A percentile compares a stretch with the other conserved stretches of the same genome.
These are phyloP conservation scores for Auriscalpium microsporum DNA, from an alignment of 768 basidiomycete genomes.

Conservation along the genomic window DNA sequence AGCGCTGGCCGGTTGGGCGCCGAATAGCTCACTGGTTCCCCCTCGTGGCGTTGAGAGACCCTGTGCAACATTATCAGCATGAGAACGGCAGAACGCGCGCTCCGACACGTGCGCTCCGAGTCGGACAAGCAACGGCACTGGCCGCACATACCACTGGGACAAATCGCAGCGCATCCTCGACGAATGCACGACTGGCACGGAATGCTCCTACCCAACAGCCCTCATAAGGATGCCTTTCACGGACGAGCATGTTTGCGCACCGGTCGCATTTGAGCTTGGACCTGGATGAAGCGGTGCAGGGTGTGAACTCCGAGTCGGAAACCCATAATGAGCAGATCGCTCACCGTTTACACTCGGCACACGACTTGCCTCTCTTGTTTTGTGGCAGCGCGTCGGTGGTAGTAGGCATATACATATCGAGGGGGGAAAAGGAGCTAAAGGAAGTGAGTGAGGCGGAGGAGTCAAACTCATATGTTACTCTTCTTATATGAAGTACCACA, in stretches of 20 bases:
- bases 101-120: neutral
- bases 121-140: neutral
- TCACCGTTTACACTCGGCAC: slow-evolving; percentile 46
- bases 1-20: neutral
- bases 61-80: slow-evolving; percentile 14
- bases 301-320: neutral
- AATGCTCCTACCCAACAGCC: slow-evolving; percentile 28
- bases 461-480: no score
- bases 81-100: neutral
- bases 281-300: slow-evolving; percentile 15
- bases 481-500: no score
- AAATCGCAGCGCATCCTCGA: slow-evolving; percentile 43
- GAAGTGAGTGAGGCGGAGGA: no score
- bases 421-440: no score
- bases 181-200: slow-evolving; percentile 50
- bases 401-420: no score
- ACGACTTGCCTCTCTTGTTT: slow-evolving; percentile 29
- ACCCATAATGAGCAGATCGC: neutral
- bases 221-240: neutral
- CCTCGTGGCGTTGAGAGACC: slow-evolving; percentile 44
- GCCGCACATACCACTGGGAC: slow-evolving; percentile 35
- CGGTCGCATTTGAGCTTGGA: slow-evolving; percentile 52
- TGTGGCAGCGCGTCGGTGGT: no score
- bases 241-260: slow-evolving; percentile 15
- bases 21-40: slow-evolving; percentile 37